Percentiles rank a stretch among this genome's conserved stretches.
These are phyloP conservation scores for Penicillium parvum DNA, from an alignment of 495 filamentous ascomycete genomes.

Conservation along the genomic window DNA sequence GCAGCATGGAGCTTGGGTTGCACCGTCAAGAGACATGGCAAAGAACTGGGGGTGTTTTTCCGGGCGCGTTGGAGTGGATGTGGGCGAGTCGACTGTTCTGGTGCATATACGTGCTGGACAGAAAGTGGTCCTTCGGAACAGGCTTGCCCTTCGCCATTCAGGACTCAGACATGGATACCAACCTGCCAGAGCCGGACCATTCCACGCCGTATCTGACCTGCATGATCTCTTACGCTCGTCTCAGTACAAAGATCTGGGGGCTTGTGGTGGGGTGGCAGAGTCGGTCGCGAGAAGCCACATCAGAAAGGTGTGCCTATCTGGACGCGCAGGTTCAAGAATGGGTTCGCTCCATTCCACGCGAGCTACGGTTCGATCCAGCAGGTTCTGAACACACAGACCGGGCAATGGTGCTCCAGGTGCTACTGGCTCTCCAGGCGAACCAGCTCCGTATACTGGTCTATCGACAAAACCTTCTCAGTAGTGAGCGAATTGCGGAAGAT, in stretches of 20 bases:
- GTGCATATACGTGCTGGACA: slow-evolving; percentile 77
- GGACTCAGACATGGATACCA: slow-evolving; percentile 76
- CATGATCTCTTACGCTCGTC: slow-evolving; percentile 64
- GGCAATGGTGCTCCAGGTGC: slow-evolving; percentile 41
- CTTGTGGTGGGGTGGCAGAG: slow-evolving; percentile 46
- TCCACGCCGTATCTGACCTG: slow-evolving; percentile 37
- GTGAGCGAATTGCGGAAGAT: slow-evolving; percentile 65
- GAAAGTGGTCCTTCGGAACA: slow-evolving; percentile 76
- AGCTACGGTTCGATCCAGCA: slow-evolving; percentile 50
- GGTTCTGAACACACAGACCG: slow-evolving; percentile 29
- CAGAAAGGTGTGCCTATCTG: slow-evolving; percentile 64
- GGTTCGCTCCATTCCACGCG: slow-evolving; percentile 56
- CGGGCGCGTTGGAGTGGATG: slow-evolving; percentile 55
- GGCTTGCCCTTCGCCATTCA: slow-evolving; percentile 75
- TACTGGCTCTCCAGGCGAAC: slow-evolving; percentile 65
- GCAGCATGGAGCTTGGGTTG: slow-evolving; percentile 72
- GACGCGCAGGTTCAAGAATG: slow-evolving; percentile 73
- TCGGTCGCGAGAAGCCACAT: slow-evolving; percentile 44
- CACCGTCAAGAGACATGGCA: slow-evolving; percentile 70
- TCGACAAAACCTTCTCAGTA: slow-evolving; percentile 69
- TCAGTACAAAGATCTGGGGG: slow-evolving; percentile 74
- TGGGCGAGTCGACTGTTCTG: slow-evolving; percentile 70
- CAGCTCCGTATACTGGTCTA: slow-evolving; percentile 79
- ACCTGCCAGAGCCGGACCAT: slow-evolving; percentile 58
- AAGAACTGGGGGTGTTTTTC: slow-evolving; percentile 49